These are phyloP conservation scores for Xylariaceae sp. DNA, from an alignment of 2,329 filamentous ascomycete species.

Conservation along the genomic window DNA sequence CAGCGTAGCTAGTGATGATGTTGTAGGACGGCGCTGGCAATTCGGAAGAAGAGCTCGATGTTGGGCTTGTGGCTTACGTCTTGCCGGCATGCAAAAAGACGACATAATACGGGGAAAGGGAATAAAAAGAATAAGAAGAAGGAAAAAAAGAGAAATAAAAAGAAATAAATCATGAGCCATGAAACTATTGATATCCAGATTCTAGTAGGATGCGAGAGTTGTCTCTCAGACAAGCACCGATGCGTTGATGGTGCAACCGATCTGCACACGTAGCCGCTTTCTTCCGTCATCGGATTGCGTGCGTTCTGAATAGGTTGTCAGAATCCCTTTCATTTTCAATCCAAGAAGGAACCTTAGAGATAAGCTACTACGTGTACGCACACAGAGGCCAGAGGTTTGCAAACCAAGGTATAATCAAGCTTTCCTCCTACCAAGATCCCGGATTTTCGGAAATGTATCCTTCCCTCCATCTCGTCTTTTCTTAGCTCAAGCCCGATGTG, in stretches of 20 bases:
- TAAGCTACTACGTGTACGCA: neutral
- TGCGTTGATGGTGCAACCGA: neutral
- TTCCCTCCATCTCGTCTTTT: neutral
- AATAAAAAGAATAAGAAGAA: neutral
- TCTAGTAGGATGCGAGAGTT: neutral
- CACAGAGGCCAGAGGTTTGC: too few species aligned
- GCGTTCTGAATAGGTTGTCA: constrained; percentile 18
- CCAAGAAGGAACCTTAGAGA: neutral
- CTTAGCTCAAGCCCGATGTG: constrained; percentile 17
- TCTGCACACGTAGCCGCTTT: neutral
- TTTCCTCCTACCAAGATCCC: too few species aligned
- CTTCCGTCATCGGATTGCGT: constrained; percentile 22
- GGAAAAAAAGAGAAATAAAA: neutral
- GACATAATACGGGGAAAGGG: neutral
- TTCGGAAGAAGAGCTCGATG: neutral
- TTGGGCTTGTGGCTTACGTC: neutral
- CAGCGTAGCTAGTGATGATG: neutral
- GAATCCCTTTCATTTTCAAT: neutral
- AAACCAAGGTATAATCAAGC: too few species aligned
- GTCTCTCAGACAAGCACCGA: neutral
- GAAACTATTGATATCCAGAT: neutral
- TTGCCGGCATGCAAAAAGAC: neutral
- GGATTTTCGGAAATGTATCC: neutral
- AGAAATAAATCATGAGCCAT: neutral
- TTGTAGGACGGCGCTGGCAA: neutral